A percentile compares a stretch with the other conserved stretches of the same genome.
Conservation (phyloP, 371 early-diverging fungal species). For the Mycotypha africana region DNA sequence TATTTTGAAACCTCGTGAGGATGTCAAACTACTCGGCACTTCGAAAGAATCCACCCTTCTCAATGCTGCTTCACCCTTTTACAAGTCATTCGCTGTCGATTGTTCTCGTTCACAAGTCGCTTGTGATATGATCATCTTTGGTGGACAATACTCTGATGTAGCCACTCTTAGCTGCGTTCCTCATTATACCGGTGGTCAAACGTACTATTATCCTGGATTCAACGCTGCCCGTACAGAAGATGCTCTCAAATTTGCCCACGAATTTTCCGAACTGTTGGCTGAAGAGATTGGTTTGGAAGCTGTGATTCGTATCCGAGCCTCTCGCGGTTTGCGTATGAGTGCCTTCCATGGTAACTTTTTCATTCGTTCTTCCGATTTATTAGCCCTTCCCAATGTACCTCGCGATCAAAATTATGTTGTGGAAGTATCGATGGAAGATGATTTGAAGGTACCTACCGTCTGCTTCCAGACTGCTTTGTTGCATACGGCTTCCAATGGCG, state of each 20-base stretch:
- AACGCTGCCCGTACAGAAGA: constrained; percentile 85
- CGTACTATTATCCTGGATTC: constrained; percentile 95
- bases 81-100: constrained; percentile 91
- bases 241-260: constrained; percentile 82
- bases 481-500: constrained; percentile 79
- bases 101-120: constrained; percentile 90
- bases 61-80: constrained; percentile 81
- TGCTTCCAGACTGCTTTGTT: constrained; percentile 97
- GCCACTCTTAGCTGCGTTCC: constrained; percentile 85
- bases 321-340: constrained; percentile 81
- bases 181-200: constrained; percentile 93
- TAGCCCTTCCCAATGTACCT: constrained; percentile 91
- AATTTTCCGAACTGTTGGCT: constrained; percentile 80
- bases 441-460: constrained; percentile 69
- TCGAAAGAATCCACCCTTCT: constrained; percentile 81
- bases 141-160: constrained; percentile 85
- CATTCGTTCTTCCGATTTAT: constrained; percentile 90
- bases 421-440: constrained; percentile 86
- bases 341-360: constrained; percentile 97
- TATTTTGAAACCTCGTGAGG: constrained; percentile 78
- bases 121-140: constrained; percentile 92
- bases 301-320: constrained; percentile 93
- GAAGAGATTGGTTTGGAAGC: constrained; percentile 92
- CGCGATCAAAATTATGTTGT: constrained; percentile 94
- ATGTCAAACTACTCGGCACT: constrained; percentile 82